Base-by-base conservation (phyloP, 495 filamentous ascomycete species). In the Staphylotrichum tortipilum region DNA sequence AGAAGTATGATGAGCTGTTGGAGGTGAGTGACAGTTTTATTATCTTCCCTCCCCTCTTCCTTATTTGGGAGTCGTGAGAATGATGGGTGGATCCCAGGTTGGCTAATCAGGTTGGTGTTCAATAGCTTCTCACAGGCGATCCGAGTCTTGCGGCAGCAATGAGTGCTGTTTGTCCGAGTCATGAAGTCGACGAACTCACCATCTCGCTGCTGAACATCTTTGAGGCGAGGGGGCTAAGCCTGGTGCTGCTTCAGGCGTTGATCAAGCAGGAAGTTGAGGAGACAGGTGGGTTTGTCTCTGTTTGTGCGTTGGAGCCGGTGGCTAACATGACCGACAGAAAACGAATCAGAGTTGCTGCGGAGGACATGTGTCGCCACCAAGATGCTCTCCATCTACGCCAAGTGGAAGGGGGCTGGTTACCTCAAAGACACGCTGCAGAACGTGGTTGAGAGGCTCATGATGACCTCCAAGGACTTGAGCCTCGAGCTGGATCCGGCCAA, bases 351-450 rank as follows among this genome's bases (percentile, higher is more conserved):
- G 56, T 63, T 84, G 17, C 64, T 83, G 7, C 71, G 81, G 14
- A 68, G 80, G 33, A 82, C 81, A 23, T 83, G 79, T 51, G 80
- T 84, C 3, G 75, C 81, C 18, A 84, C 81, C 9, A 84, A 84
- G 59, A 80, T 83, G 78, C 71, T 84, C 9, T 81, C 81, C 11
- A 70, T 82, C 34, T 84, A 80, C 54, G 81, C 78, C 4, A 82
- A 79, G 49, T 84, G 80, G 81, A 83, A 84, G 63, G 81, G 81
- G 17, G 60, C 70, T 15, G 59, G 68, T 28, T 84, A 84, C 53
- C 71, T 84, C 26, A 78, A 75, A 55, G 66, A 69, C n/a, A 83
- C 81, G 3, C 64, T 84, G 23, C 79, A 82, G 53, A 78, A 79
- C 44, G 78, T 81, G 4, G 62, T 84, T 5, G 75, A 81, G 61